Evolutionary conservation across 2,329 filamentous ascomycete species (phyloP), one percentile per base, ranked within the genome.

Genomic region (Penicillium sumatraense): DNA sequence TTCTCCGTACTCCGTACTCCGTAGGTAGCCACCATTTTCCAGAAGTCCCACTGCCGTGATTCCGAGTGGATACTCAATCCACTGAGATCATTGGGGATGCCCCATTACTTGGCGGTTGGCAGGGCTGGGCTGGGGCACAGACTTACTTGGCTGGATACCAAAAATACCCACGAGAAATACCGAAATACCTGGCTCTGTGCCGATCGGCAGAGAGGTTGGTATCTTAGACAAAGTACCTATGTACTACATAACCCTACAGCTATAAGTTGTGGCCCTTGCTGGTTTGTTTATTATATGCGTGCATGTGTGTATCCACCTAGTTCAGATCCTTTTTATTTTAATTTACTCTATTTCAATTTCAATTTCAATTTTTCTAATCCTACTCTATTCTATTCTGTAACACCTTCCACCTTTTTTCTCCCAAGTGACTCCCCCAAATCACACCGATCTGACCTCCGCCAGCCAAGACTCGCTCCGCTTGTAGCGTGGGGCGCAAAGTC

Each of bases 391-490:
- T n/a, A n/a, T n/a, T n/a, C n/a, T n/a, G n/a, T n/a, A n/a, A n/a
- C n/a, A n/a, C n/a, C n/a, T n/a, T n/a, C n/a, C n/a, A n/a, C n/a
- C n/a, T n/a, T n/a, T n/a, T n/a, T n/a, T n/a, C n/a, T n/a, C n/a
- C n/a, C n/a, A n/a, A n/a, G n/a, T n/a, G n/a, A n/a, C n/a, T n/a
- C n/a, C n/a, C n/a, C n/a, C n/a, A n/a, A n/a, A n/a, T n/a, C n/a
- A n/a, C n/a, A n/a, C n/a, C 36, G 20, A 44, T 27, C 23, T 44
- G 16, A 27, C 8, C 49, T 58, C 59, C 57, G 55, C 58, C 52
- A 41, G 63, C 63, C 63, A 66, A 66, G 62, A 62, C 58, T 31
- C 6, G 20, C 56, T 63, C 62, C 60, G 62, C 62, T 51, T 58
- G 35, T 38, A 60, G 40, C 59, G 62, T 64, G 63, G 62, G 61